Percentiles rank a stretch among this genome's conserved stretches.
Evolutionary conservation across 2,329 filamentous ascomycete genomes (phyloP).

Genomic region (Coleophoma eucalyptorum): DNA sequence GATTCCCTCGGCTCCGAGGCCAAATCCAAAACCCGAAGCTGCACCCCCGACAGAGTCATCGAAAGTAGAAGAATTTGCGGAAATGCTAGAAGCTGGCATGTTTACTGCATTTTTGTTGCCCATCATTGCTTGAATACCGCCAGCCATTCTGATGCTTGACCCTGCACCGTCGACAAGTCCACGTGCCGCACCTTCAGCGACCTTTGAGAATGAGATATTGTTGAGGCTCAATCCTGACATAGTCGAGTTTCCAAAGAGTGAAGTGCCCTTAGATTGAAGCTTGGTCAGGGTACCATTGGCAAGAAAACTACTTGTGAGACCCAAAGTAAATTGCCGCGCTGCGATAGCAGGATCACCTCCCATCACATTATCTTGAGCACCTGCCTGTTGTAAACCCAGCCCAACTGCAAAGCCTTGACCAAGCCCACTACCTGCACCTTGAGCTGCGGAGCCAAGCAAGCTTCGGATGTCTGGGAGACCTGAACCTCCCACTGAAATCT

Average conservation of each 20-base stretch:
- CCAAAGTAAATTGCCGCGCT: background rate
- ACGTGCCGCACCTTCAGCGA: background rate
- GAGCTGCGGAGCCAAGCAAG: background rate
- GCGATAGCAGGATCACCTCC: background rate
- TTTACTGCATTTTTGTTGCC: background rate
- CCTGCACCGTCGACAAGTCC: background rate
- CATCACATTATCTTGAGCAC: background rate
- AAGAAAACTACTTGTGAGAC: background rate
- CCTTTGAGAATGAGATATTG: background rate
- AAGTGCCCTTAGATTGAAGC: background rate
- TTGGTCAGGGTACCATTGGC: background rate
- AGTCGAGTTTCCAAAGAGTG: background rate
- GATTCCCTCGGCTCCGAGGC: background rate
- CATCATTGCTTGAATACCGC: background rate
- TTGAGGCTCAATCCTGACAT: background rate
- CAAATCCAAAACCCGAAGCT: background rate
- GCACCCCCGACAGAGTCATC: background rate
- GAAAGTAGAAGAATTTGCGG: background rate
- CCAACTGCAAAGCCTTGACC: background rate
- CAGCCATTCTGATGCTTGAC: background rate
- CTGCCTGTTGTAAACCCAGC: background rate
- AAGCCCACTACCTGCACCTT: background rate
- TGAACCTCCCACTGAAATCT: background rate
- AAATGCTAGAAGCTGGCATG: background rate
- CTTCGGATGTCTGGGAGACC: background rate